Base-by-base conservation (phyloP, 345 rosid species). In the Streptanthus diversifolius region DNA sequence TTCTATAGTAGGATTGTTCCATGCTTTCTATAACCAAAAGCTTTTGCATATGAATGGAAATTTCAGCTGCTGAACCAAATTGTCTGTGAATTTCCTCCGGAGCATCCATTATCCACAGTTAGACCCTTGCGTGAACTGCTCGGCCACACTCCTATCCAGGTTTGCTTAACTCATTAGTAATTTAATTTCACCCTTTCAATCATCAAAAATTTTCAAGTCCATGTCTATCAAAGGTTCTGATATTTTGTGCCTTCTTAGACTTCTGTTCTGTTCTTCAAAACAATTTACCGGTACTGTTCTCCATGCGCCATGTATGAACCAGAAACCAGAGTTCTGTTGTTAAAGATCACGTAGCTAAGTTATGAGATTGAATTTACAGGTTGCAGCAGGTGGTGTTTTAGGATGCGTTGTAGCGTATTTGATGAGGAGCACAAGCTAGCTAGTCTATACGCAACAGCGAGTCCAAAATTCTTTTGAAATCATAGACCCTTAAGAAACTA, bases 131-230 rank as follows among this genome's bases (percentile, higher is more conserved):
- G 95, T 11, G 98, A 93, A 79, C 80, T 91, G 61, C 97, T 93
- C 63, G 98, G 98, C 59, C 98, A 91, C 80, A 93, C 97, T 56
- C 98, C 97, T 24, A 77, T 91, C 61, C 97, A 93, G 97, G 97
- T 90, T 66, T 59, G 75, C 74, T 61, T 22, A 72, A 66, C 45
- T 53, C 56, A 55, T 4, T 19, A 15, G 29, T 53, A 53, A 12
- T 5, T n/a, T 64, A 33, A 5, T 59, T 13, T 21, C 60, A 55
- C 19, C 17, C 7, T 29, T 17, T 39, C 45, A 18, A 5, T 8
- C 52, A 29, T 36, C 68, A 2, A 35, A 13, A 48, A 18, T 35
- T 47, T 70, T 30, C 9, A 25, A 49, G 24, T 32, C 10, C 27
- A 12, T 54, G 19, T 27, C 17, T 57, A 35, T 62, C 15, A n/a